phyloP scores from a whole-genome alignment of 495 filamentous ascomycete species.

The Ascodesmis nigricans region DNA sequence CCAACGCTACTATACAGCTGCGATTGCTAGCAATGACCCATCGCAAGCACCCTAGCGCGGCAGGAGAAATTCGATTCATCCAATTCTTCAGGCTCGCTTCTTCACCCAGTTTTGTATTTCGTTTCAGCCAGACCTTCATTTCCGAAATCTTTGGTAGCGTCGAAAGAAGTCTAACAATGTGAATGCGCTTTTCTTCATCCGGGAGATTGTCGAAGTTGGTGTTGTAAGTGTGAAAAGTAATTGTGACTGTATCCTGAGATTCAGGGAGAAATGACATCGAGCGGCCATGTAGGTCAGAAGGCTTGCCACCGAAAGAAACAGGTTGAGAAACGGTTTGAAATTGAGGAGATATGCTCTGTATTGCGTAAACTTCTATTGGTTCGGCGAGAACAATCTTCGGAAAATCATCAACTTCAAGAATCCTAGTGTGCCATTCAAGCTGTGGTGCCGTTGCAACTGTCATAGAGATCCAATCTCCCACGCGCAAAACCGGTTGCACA shows the following conservation, averaged over 20 bases:
- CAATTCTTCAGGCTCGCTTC: slow-evolving; percentile 34
- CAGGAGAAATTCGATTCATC: slow-evolving; percentile 38
- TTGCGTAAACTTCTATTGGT: slow-evolving; percentile 8
- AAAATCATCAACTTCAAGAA: slow-evolving; percentile 22
- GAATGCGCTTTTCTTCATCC: slow-evolving; percentile 27
- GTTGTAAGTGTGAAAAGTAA: slow-evolving; percentile 27
- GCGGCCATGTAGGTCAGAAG: not conserved
- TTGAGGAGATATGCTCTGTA: too few relatives aligned
- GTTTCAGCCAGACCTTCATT: slow-evolving; percentile 38
- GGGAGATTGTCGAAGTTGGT: slow-evolving; percentile 33
- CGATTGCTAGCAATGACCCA: slow-evolving; percentile 88
- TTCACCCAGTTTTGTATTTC: slow-evolving; percentile 19
- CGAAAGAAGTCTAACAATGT: slow-evolving; percentile 38
- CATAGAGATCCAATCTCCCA: slow-evolving; percentile 42
- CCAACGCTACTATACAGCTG: slow-evolving; percentile 60
- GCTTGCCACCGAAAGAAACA: not conserved
- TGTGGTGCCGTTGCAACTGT: slow-evolving; percentile 5
- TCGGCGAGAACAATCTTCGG: slow-evolving; percentile 20
- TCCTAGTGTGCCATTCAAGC: slow-evolving; percentile 24
- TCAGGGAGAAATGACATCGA: not conserved
- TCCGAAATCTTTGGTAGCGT: slow-evolving; percentile 42
- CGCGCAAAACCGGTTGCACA: slow-evolving; percentile 23
- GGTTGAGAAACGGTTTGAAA: too few relatives aligned
- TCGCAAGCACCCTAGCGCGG: slow-evolving; percentile 45
- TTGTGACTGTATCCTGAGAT: not conserved